phyloP scores from a whole-genome alignment of 1,284 basidiomycete species.

The Gymnopus androsaceus region DNA sequence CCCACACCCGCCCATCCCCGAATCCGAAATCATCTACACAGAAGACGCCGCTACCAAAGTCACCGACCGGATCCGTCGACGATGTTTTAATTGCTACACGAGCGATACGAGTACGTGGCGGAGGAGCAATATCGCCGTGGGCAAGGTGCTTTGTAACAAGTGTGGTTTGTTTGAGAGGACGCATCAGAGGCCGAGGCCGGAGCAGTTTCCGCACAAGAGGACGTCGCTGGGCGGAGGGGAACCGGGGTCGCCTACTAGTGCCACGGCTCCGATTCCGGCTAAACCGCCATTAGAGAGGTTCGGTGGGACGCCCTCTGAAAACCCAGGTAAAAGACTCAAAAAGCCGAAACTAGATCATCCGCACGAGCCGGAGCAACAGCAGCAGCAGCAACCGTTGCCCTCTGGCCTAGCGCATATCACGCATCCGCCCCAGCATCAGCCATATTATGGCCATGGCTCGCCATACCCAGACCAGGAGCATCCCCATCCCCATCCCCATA shows the following conservation, averaged over 20 bases:
- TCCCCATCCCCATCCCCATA: neutral
- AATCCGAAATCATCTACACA: conserved; percentile 42
- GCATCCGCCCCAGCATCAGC: conserved; percentile 7
- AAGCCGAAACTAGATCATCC: too few species aligned
- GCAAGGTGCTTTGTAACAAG: conserved; percentile 86
- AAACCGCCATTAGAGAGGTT: too few species aligned
- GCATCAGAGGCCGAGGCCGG: conserved; percentile 74
- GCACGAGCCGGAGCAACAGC: too few species aligned
- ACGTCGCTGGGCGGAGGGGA: conserved; percentile 49
- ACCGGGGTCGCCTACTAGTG: too few species aligned
- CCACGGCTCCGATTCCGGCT: too few species aligned
- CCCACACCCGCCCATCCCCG: conserved; percentile 1
- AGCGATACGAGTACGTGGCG: conserved; percentile 82
- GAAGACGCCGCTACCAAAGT: conserved; percentile 64
- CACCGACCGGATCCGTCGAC: conserved; percentile 55
- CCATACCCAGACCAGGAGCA: neutral
- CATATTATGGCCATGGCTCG: neutral
- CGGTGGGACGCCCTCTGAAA: too few species aligned
- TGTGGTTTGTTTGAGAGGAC: conserved; percentile 83
- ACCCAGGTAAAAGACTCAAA: too few species aligned
- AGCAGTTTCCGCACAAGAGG: conserved; percentile 79
- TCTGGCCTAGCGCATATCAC: neutral
- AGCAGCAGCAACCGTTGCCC: neutral
- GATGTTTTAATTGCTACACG: conserved; percentile 63
- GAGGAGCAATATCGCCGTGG: conserved; percentile 71